These are phyloP conservation scores for Fusarium sulawesiense DNA, from an alignment of 2,329 filamentous ascomycete species.

Conservation along the genomic window DNA sequence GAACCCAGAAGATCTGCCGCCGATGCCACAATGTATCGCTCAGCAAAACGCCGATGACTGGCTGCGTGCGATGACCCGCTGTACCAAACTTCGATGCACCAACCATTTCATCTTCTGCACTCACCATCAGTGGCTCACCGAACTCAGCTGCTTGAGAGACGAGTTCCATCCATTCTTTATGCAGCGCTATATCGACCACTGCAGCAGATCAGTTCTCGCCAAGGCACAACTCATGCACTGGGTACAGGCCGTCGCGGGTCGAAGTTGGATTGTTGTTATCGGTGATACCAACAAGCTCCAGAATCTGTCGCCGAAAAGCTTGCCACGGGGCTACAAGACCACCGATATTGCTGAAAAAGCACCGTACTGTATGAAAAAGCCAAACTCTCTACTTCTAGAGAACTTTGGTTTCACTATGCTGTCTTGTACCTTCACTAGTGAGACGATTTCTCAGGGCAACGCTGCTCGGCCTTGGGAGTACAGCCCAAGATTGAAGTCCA, in stretches of 20 bases:
- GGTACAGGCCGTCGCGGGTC: constrained; percentile 6
- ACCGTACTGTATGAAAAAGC: constrained; percentile 13
- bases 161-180: constrained; percentile 19
- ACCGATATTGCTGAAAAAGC: not conserved
- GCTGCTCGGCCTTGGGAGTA: constrained; percentile 34
- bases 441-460: constrained; percentile 11
- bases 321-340: constrained; percentile 3
- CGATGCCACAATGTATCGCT: constrained; percentile 34
- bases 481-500: not conserved
- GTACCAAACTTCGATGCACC: constrained; percentile 26
- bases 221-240: constrained; percentile 28
- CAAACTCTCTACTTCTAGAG: not conserved
- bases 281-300: constrained; percentile 16
- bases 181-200: constrained; percentile 11
- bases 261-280: constrained; percentile 25
- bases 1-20: constrained; percentile 21
- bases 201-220: constrained; percentile 26
- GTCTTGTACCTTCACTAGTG: constrained; percentile 22
- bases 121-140: constrained; percentile 29
- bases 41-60: constrained; percentile 25
- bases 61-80: constrained; percentile 27
- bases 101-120: constrained; percentile 29
- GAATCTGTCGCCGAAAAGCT: not conserved
- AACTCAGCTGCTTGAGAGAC: constrained; percentile 24
- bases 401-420: constrained; percentile 8